Conservation (phyloP, 495 filamentous ascomycete genomes). For the Friedmanniomyces simplex region DNA sequence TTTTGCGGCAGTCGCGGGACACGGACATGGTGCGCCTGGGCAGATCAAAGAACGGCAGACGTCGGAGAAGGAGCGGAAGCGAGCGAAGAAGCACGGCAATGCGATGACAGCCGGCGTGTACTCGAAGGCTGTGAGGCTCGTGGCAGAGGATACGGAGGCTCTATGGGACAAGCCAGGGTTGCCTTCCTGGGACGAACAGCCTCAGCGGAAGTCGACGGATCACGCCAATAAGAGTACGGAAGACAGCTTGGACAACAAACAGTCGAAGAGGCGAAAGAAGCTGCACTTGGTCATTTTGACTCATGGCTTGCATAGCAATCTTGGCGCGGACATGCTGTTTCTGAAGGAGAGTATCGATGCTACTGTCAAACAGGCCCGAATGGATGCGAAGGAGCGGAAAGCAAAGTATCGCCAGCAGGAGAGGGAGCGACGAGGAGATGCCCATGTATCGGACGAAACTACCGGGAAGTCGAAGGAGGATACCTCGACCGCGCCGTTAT, state of each 20-base stretch:
- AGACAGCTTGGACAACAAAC: constrained; percentile 20
- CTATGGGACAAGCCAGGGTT: constrained; percentile 86
- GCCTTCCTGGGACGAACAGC: constrained; percentile 42
- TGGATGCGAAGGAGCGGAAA: constrained; percentile 47
- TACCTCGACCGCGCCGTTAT: constrained; percentile 28
- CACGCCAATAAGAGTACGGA: constrained; percentile 5
- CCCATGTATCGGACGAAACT: constrained; percentile 4
- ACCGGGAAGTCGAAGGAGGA: constrained; percentile 21
- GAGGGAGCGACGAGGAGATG: neutral
- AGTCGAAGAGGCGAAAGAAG: constrained; percentile 48
- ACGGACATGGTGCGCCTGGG: constrained; percentile 46
- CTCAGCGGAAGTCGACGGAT: constrained; percentile 17
- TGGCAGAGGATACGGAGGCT: constrained; percentile 74
- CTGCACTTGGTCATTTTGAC: constrained; percentile 87
- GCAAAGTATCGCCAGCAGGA: constrained; percentile 23
- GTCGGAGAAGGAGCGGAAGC: constrained; percentile 8
- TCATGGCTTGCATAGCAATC: constrained; percentile 90
- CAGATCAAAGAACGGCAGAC: constrained; percentile 55
- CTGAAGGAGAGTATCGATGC: constrained; percentile 94
- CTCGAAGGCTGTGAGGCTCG: constrained; percentile 62
- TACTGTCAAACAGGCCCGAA: constrained; percentile 56
- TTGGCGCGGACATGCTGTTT: constrained; percentile 95
- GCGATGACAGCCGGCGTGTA: constrained; percentile 62
- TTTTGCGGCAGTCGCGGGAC: constrained; percentile 38
- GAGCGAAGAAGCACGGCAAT: constrained; percentile 30